Percentiles rank a stretch among this genome's conserved stretches.
Evolutionary conservation across 371 early-diverging fungal genomes (phyloP).

Genomic region (Rhizomucor miehei): DNA sequence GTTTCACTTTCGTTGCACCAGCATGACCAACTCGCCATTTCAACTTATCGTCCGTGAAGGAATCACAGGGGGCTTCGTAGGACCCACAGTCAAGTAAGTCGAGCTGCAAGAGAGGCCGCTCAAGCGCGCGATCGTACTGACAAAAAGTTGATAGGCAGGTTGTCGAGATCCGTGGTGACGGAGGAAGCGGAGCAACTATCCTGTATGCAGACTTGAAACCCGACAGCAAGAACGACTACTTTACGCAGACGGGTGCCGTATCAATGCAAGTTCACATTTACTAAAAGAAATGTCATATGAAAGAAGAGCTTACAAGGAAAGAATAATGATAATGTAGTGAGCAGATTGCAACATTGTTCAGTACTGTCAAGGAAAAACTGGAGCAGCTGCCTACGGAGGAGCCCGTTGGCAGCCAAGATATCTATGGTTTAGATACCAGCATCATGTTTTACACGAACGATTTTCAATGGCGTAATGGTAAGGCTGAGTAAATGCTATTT

Average conservation of each 20-base stretch:
- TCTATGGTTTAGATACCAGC: conserved; percentile 45
- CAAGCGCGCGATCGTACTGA: background rate
- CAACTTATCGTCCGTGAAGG: conserved; percentile 38
- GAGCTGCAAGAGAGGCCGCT: background rate
- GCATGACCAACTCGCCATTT: conserved; percentile 13
- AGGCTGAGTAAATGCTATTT: background rate
- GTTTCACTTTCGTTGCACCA: too few species aligned
- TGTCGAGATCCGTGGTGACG: conserved; percentile 36
- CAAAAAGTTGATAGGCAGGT: conserved; percentile 22
- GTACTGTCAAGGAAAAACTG: conserved; percentile 21
- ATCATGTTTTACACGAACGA: conserved; percentile 34
- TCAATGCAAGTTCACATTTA: conserved; percentile 41
- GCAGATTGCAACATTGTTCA: background rate
- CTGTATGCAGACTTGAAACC: conserved; percentile 32
- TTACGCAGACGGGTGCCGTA: conserved; percentile 17
- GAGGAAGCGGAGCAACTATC: conserved; percentile 25
- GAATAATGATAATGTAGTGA: conserved; percentile 5
- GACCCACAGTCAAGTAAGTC: conserved; percentile 38
- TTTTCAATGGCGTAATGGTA: conserved; percentile 52
- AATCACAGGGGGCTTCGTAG: conserved; percentile 43
- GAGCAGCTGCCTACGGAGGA: conserved; percentile 34
- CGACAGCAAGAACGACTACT: conserved; percentile 27
- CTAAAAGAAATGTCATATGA: background rate
- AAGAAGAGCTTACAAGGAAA: background rate
- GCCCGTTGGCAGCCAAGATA: conserved; percentile 46